These are phyloP conservation scores for Tetraselmis chui DNA, from an alignment of 139 green algal genomes.

Conservation along the genomic window DNA sequence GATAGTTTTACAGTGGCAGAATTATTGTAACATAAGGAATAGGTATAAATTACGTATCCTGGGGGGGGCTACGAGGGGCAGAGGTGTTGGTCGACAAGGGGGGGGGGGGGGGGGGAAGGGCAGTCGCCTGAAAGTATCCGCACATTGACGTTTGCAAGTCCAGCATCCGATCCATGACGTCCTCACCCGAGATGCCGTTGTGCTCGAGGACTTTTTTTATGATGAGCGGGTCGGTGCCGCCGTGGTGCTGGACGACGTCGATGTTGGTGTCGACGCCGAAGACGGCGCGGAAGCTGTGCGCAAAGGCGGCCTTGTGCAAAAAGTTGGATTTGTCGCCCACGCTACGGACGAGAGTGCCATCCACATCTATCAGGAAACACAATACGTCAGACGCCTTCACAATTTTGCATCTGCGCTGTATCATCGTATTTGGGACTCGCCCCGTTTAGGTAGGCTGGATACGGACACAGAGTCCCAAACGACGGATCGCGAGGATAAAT, in stretches of 20 bases:
- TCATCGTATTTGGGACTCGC: too few species aligned
- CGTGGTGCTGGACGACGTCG: constrained; percentile 61
- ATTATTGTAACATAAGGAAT: too few species aligned
- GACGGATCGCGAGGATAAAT: too few species aligned
- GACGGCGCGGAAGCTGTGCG: constrained; percentile 33
- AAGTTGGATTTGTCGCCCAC: constrained; percentile 47
- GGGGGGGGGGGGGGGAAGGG: neutral
- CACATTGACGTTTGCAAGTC: constrained; percentile 44
- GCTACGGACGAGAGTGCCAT: constrained; percentile 52
- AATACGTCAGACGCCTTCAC: too few species aligned
- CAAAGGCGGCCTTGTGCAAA: constrained; percentile 56
- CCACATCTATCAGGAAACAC: too few species aligned
- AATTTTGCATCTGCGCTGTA: too few species aligned
- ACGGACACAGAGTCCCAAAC: too few species aligned
- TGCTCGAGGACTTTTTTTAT: constrained; percentile 38
- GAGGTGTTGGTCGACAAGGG: too few species aligned
- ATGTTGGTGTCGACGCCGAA: constrained; percentile 54
- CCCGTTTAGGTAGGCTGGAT: too few species aligned
- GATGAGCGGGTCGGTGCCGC: constrained; percentile 54
- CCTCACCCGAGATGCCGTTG: constrained; percentile 30
- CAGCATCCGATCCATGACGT: constrained; percentile 29
- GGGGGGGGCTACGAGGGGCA: too few species aligned
- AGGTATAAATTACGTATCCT: too few species aligned
- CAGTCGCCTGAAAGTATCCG: constrained; percentile 28
- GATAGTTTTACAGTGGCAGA: too few species aligned